Conservation (phyloP, 2,329 filamentous ascomycete genomes). For the Diaporthe vaccinii region DNA sequence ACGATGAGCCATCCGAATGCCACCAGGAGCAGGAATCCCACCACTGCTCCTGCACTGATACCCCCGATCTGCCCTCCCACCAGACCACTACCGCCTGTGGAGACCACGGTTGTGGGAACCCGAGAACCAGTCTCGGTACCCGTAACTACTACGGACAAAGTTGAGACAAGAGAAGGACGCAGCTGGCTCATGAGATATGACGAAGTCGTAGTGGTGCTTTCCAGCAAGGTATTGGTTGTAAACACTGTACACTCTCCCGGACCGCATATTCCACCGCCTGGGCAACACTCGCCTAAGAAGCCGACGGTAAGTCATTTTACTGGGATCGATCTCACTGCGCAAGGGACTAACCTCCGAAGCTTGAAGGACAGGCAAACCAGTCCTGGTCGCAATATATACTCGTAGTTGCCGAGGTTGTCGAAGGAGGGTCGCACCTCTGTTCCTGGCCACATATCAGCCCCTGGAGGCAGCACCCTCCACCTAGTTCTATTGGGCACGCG, state of each 20-base stretch:
- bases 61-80: background rate
- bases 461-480: background rate
- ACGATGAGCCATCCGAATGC: background rate
- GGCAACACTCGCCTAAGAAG: background rate
- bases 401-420: background rate
- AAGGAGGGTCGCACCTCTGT: background rate
- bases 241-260: background rate
- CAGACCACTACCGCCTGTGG: background rate
- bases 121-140: background rate
- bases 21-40: background rate
- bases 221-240: background rate
- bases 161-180: background rate
- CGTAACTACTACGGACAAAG: background rate
- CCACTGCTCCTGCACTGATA: background rate
- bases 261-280: background rate
- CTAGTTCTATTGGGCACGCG: background rate
- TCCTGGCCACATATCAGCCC: background rate
- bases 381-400: background rate
- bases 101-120: background rate
- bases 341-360: background rate
- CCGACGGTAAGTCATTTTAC: background rate
- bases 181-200: background rate
- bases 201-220: background rate
- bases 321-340: background rate
- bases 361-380: constrained; percentile 2